These are phyloP conservation scores for Colletotrichum sp. DNA, from an alignment of 2,329 filamentous ascomycete genomes.

Conservation along the genomic window DNA sequence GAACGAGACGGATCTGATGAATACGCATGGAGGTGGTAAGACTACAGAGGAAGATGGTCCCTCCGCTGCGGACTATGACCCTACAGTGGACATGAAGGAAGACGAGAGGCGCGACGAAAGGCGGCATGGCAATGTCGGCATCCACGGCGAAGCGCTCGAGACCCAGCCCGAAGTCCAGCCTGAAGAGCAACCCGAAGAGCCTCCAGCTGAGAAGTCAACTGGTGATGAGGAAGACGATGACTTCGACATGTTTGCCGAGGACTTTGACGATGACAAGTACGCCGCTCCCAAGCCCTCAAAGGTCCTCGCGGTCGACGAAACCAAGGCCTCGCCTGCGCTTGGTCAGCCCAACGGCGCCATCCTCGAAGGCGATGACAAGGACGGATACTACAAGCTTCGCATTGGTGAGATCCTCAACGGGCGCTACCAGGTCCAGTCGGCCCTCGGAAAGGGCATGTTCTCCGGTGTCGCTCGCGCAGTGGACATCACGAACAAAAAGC, in stretches of 20 bases:
- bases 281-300: slow-evolving; percentile 53
- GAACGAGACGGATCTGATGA: slow-evolving; percentile 72
- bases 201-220: slow-evolving; percentile 42
- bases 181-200: slow-evolving; percentile 31
- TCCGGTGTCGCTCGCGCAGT: slow-evolving; percentile 91
- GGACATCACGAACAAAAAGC: slow-evolving; percentile 73
- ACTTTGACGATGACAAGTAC: slow-evolving; percentile 72
- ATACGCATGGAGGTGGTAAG: slow-evolving; percentile 54
- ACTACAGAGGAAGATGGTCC: slow-evolving; percentile 68
- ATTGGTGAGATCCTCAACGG: slow-evolving; percentile 88
- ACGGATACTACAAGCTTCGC: slow-evolving; percentile 96
- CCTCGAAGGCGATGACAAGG: slow-evolving; percentile 90
- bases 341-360: slow-evolving; percentile 70
- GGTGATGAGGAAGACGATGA: slow-evolving; percentile 68
- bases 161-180: slow-evolving; percentile 31
- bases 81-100: slow-evolving; percentile 85
- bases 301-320: slow-evolving; percentile 45
- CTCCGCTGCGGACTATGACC: slow-evolving; percentile 93
- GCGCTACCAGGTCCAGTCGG: slow-evolving; percentile 87
- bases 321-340: slow-evolving; percentile 49
- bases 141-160: slow-evolving; percentile 48
- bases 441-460: slow-evolving; percentile 93
- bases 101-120: slow-evolving; percentile 75
- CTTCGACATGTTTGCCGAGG: slow-evolving; percentile 90
- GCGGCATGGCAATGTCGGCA: slow-evolving; percentile 60